phyloP scores from a whole-genome alignment of 768 basidiomycete genomes.

The Sarcodon aspratus region DNA sequence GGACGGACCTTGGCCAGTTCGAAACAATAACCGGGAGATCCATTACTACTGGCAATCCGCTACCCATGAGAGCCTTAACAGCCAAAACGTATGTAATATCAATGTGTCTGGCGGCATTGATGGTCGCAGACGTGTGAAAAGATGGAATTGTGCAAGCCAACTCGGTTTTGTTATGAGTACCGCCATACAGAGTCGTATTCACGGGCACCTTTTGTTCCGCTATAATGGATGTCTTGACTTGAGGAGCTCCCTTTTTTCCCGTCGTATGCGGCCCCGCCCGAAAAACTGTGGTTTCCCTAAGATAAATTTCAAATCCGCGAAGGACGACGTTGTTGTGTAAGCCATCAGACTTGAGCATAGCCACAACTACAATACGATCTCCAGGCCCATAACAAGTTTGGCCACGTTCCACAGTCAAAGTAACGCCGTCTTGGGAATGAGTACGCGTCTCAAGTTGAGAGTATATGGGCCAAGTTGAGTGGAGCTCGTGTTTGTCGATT shows the following conservation, averaged over 20 bases:
- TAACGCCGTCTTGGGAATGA: conserved; percentile 53
- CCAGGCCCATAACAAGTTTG: conserved; percentile 81
- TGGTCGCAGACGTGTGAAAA: conserved; percentile 69
- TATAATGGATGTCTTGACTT: conserved; percentile 40
- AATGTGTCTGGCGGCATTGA: conserved; percentile 75
- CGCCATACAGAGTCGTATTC: conserved; percentile 65
- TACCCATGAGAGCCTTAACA: conserved; percentile 70
- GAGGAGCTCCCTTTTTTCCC: conserved; percentile 49
- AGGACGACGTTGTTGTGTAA: conserved; percentile 52
- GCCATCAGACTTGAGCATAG: conserved; percentile 62
- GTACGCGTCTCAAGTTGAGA: conserved; percentile 66
- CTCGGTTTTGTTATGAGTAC: conserved; percentile 61
- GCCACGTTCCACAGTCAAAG: conserved; percentile 63
- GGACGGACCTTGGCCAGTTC: conserved; percentile 71
- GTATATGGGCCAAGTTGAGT: conserved; percentile 90
- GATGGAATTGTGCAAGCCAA: conserved; percentile 57
- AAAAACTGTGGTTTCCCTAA: conserved; percentile 71
- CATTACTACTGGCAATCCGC: conserved; percentile 49
- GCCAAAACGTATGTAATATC: conserved; percentile 74
- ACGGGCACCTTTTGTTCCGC: conserved; percentile 64
- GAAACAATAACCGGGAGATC: conserved; percentile 75
- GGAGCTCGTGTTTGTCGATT: conserved; percentile 90
- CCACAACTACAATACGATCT: conserved; percentile 64
- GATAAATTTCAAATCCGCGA: conserved; percentile 72
- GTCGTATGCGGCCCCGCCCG: conserved; percentile 44